Evolutionary conservation across 2,329 filamentous ascomycete genomes (phyloP).

Genomic region (Fusarium sp.): DNA sequence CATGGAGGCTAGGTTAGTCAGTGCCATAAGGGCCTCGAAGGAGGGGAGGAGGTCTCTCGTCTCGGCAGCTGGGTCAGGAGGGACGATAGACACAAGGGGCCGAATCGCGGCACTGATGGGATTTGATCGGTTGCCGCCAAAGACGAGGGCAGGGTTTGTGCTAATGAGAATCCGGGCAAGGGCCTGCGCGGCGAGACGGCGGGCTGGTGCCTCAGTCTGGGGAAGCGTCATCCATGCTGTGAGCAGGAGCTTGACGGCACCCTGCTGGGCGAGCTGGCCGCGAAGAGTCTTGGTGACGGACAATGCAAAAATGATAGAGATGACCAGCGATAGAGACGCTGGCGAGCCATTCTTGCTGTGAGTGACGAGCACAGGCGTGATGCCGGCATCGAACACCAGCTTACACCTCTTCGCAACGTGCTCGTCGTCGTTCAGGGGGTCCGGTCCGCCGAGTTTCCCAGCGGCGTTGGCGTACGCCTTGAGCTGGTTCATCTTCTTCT

Average conservation of each 20-base stretch:
- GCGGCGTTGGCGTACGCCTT: constrained; percentile 94
- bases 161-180: constrained; percentile 88
- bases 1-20: constrained; percentile 92
- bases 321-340: constrained; percentile 77
- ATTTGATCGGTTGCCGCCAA: constrained; percentile 79
- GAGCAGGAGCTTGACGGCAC: constrained; percentile 87
- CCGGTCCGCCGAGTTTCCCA: constrained; percentile 70
- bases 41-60: constrained; percentile 85
- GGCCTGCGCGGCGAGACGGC: constrained; percentile 78
- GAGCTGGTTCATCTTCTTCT: constrained; percentile 90
- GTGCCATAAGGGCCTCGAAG: constrained; percentile 90
- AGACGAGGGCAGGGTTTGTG: constrained; percentile 85
- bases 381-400: constrained; percentile 80
- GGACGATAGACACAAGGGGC: constrained; percentile 81
- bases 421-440: constrained; percentile 80
- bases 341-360: constrained; percentile 79
- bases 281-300: constrained; percentile 80
- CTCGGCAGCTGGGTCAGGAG: constrained; percentile 70
- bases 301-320: constrained; percentile 82
- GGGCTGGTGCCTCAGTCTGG: constrained; percentile 59
- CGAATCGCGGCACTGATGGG: constrained; percentile 84
- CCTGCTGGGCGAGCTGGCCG: constrained; percentile 88
- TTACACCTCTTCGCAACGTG: constrained; percentile 82
- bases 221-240: constrained; percentile 74
- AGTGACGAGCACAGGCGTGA: constrained; percentile 81